Evolutionary conservation across 805 yeast species (phyloP).

Genomic region (Ogataea methylovora): DNA sequence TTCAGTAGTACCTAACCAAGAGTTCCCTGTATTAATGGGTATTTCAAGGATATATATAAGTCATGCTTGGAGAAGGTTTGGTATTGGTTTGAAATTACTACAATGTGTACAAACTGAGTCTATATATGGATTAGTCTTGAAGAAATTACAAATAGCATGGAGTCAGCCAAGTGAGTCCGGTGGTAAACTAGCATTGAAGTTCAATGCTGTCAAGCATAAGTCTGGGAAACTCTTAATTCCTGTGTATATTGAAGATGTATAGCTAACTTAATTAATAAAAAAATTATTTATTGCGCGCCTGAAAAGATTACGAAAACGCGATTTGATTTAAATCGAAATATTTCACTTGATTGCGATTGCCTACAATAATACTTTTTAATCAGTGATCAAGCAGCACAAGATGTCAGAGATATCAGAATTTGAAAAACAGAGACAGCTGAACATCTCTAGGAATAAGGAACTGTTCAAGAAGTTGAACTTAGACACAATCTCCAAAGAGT

Average conservation of each 20-base stretch:
- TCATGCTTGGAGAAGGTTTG: slow-evolving; percentile 35
- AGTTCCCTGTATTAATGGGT: slow-evolving; percentile 32
- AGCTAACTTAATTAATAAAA: no score
- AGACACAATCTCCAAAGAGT: slow-evolving; percentile 46
- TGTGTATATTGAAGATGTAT: slow-evolving; percentile 32
- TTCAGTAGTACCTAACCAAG: slow-evolving; percentile 37
- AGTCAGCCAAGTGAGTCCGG: slow-evolving; percentile 70
- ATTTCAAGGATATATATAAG: slow-evolving; percentile 44
- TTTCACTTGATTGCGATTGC: no score
- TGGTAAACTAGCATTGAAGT: slow-evolving; percentile 45
- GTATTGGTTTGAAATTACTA: slow-evolving; percentile 41
- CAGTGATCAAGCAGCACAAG: neutral
- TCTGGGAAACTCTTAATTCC: slow-evolving; percentile 44
- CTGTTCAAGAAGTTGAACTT: slow-evolving; percentile 66
- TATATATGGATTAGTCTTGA: slow-evolving; percentile 41
- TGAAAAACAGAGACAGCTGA: slow-evolving; percentile 64
- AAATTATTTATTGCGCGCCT: no score
- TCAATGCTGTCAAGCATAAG: slow-evolving; percentile 49
- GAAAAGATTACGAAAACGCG: no score
- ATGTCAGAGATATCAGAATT: slow-evolving; percentile 46
- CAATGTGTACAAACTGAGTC: slow-evolving; percentile 34
- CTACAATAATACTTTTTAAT: no score
- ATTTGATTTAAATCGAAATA: no score
- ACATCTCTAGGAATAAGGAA: slow-evolving; percentile 77
- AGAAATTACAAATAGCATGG: slow-evolving; percentile 47